Percentiles rank a stretch among this genome's conserved stretches.
Conservation (phyloP, 1,139 yeast species). For the Geotrichum phurueaensis region DNA sequence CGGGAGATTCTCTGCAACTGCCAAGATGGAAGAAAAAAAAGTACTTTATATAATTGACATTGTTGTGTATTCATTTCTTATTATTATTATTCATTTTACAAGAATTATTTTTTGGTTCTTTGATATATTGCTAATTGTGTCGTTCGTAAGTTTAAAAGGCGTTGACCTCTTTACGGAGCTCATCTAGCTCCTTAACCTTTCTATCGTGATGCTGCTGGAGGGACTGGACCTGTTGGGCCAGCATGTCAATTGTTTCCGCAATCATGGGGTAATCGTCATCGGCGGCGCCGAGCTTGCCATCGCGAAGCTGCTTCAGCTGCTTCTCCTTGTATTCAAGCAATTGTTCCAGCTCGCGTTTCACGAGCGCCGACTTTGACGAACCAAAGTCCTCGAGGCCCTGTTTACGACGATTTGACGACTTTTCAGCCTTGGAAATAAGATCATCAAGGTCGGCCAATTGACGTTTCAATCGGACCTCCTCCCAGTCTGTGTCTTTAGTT, state of each 20-base stretch:
- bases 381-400: slow-evolving; percentile 40
- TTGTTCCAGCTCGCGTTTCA: slow-evolving; percentile 75
- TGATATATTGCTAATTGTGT: not conserved
- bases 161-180: slow-evolving; percentile 43
- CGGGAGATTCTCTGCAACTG: no score
- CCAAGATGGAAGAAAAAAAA: not conserved
- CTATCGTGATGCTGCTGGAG: slow-evolving; percentile 51
- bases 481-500: slow-evolving; percentile 77
- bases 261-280: slow-evolving; percentile 15
- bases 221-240: slow-evolving; percentile 58
- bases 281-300: slow-evolving; percentile 22
- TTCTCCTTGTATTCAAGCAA: slow-evolving; percentile 66
- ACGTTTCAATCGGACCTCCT: slow-evolving; percentile 74
- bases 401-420: slow-evolving; percentile 41
- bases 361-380: slow-evolving; percentile 39
- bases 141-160: slow-evolving; percentile 6
- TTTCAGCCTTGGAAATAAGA: slow-evolving; percentile 54
- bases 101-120: no score
- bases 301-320: slow-evolving; percentile 37
- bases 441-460: slow-evolving; percentile 69
- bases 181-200: slow-evolving; percentile 48
- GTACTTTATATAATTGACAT: not conserved
- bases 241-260: slow-evolving; percentile 52
- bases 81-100: not conserved
- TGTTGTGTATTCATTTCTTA: not conserved